Conservation (phyloP, 2,329 filamentous ascomycete species). For the Botryotinia calthae region DNA sequence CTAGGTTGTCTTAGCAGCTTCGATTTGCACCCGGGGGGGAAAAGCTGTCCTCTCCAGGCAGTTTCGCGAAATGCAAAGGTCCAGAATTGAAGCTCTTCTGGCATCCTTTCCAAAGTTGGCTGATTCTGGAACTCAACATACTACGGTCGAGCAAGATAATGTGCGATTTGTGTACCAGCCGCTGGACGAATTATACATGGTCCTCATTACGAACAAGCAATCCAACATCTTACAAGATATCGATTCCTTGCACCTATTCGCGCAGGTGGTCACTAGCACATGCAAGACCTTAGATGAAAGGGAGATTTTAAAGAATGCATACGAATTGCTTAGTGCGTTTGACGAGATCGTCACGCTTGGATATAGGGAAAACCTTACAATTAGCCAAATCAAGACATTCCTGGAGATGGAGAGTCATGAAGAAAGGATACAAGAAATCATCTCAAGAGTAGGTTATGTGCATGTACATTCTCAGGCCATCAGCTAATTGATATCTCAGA, state of each 20-base stretch:
- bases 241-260: constrained; percentile 95
- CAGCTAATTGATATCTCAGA: constrained; percentile 50
- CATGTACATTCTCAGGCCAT: constrained; percentile 6
- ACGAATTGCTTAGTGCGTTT: constrained; percentile 93
- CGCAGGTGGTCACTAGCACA: constrained; percentile 93
- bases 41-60: constrained; percentile 97
- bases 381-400: constrained; percentile 98
- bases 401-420: constrained; percentile 99
- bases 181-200: constrained; percentile 98
- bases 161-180: constrained; percentile 99
- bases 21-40: constrained; percentile 96
- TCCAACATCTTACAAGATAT: constrained; percentile 99
- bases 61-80: constrained; percentile 96
- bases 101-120: constrained; percentile 97
- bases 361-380: constrained; percentile 92
- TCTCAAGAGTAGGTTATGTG: constrained; percentile 66
- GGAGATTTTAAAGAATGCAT: constrained; percentile 92
- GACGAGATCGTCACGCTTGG: constrained; percentile 95
- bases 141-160: constrained; percentile 97
- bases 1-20: constrained; percentile 96
- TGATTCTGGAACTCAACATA: constrained; percentile 94
- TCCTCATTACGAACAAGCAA: constrained; percentile 98
- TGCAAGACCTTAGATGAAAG: constrained; percentile 95
- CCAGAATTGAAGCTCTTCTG: constrained; percentile 91
- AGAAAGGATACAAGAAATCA: constrained; percentile 98